Conservation (phyloP, 129 eudicot species). For the Flaveria ramosissima region DNA sequence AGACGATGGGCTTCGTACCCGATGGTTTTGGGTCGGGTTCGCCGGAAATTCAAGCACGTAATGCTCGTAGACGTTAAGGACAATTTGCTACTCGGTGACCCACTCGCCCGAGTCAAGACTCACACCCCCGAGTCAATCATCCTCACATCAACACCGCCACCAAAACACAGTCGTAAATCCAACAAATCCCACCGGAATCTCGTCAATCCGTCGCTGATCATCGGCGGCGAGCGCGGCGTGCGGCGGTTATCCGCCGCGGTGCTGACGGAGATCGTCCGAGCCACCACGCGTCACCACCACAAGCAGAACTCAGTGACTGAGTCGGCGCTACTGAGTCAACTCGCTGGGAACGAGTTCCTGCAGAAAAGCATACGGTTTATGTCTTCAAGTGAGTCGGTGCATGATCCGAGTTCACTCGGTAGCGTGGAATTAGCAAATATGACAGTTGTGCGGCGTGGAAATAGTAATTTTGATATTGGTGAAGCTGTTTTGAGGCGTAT, state of each 20-base stretch:
- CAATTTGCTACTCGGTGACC: slow-evolving; percentile 66
- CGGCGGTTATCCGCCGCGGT: slow-evolving; percentile 67
- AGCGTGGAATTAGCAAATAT: slow-evolving; percentile 39
- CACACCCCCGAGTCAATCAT: slow-evolving; percentile 64
- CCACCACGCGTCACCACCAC: slow-evolving; percentile 51
- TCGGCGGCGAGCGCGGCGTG: slow-evolving; percentile 78
- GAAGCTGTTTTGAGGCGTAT: slow-evolving; percentile 52
- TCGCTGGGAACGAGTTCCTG: slow-evolving; percentile 53
- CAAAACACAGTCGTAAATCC: slow-evolving; percentile 43
- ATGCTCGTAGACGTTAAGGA: slow-evolving; percentile 64
- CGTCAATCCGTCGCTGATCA: slow-evolving; percentile 47
- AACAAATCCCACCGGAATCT: slow-evolving; percentile 37
- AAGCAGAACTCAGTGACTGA: slow-evolving; percentile 65
- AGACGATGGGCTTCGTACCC: slow-evolving; percentile 91
- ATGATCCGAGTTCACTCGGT: slow-evolving; percentile 62
- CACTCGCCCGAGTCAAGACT: slow-evolving; percentile 61
- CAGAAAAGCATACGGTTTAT: slow-evolving; percentile 54
- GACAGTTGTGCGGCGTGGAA: slow-evolving; percentile 58
- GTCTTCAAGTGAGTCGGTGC: slow-evolving; percentile 52
- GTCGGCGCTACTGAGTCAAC: slow-evolving; percentile 67
- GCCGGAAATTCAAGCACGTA: slow-evolving; percentile 58
- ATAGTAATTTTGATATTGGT: slow-evolving; percentile 60
- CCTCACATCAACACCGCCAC: slow-evolving; percentile 23
- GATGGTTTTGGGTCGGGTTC: slow-evolving; percentile 75
- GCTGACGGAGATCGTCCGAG: slow-evolving; percentile 66